Evolutionary conservation across 768 basidiomycete species (phyloP).

Genomic region (Suillus fuscotomentosus): DNA sequence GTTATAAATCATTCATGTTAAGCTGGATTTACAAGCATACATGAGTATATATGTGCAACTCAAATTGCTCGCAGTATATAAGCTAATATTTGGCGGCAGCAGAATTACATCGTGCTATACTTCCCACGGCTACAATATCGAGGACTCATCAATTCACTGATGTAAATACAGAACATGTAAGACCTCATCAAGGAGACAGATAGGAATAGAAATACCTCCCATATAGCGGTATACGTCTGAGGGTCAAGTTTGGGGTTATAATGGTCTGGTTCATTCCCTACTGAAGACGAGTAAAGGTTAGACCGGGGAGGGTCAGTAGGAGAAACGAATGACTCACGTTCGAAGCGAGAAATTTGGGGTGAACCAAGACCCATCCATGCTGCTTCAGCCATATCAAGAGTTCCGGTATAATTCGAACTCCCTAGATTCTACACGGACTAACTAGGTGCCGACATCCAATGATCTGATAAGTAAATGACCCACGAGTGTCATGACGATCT

Average conservation of each 20-base stretch:
- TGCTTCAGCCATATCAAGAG: conserved; percentile 43
- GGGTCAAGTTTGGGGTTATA: conserved; percentile 41
- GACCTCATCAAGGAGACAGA: not conserved
- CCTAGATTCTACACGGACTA: conserved; percentile 37
- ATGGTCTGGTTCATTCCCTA: conserved; percentile 58
- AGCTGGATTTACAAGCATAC: no score
- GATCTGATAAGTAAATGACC: conserved; percentile 6
- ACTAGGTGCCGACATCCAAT: not conserved
- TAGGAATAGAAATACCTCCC: conserved; percentile 37
- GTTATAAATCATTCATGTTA: no score
- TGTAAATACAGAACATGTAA: not conserved
- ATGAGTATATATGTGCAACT: no score
- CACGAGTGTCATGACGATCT: conserved; percentile 46
- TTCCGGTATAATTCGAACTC: conserved; percentile 41
- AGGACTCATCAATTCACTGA: no score
- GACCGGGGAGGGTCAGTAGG: not conserved
- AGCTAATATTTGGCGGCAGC: no score
- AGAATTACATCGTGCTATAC: no score
- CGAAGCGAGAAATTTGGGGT: conserved; percentile 39
- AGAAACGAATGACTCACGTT: conserved; percentile 33
- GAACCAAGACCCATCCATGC: conserved; percentile 37
- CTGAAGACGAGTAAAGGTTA: conserved; percentile 17
- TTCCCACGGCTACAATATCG: no score
- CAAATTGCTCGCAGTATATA: no score
- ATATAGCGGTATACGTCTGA: conserved; percentile 41